Base-by-base conservation (phyloP, 2,329 filamentous ascomycete species). In the Paecilomyces sp. region DNA sequence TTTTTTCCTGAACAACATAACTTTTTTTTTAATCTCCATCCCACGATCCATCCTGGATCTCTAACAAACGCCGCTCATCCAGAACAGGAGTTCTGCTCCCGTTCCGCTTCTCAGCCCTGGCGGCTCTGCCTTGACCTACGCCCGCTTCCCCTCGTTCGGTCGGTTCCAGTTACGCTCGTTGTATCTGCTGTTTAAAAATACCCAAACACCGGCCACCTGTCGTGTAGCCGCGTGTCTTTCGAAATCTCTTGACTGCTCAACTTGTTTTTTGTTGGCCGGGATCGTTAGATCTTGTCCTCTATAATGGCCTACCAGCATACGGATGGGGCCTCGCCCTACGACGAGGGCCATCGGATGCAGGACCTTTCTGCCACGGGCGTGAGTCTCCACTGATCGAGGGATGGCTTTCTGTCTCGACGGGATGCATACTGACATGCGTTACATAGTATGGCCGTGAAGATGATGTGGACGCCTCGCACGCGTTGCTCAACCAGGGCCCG, bases 221-320 rank as follows among this genome's bases (percentile, higher is more conserved):
- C 8, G 41, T 47, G 41, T 47, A 47, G 41, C n/a, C 41, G 41
- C n/a, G 41, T 47, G 41, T 47, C 41, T 18, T 18, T 47, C n/a
- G 15, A 47, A 18, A 47, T 47, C 41, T 13, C 51, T 30, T 5
- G 22, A 25, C 51, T n/a, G 51, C 24, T 53, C 51, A 33, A 8
- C 11, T 33, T 33, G 22, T 25, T 13, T 53, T 15, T 25, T 6
- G 25, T 25, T n/a, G 8, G 24, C 24, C n/a, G 11, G 22, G 51
- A 53, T 53, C 51, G 11, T 25, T 22, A n/a, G 24, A 53, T 53
- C 51, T 53, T 25, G 51, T 53, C 51, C 22, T 60, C 61, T 66
- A 79, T 67, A 74, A 86, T 86, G 84, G 87, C 87, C 70, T 89
- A 89, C 75, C 83, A 85, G 75, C 83, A 84, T 71, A 75, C 79